Evolutionary conservation across 768 basidiomycete genomes (phyloP).

Genomic region (Collybia nuda): DNA sequence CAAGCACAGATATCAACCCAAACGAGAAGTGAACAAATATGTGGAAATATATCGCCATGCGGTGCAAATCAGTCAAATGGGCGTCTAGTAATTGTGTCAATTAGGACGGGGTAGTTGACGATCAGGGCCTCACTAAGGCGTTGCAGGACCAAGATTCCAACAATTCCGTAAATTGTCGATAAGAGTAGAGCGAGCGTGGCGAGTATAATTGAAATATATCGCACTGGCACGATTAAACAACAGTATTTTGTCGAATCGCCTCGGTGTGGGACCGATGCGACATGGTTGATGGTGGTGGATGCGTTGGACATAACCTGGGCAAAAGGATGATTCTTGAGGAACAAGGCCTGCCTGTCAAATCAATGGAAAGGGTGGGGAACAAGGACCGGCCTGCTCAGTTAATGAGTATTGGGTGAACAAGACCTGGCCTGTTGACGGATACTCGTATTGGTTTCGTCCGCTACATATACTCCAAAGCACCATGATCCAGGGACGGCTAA

Average conservation of each 20-base stretch:
- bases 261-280: background rate
- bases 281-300: background rate
- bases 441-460: too few relatives aligned
- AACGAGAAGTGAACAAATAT: slow-evolving; percentile 14
- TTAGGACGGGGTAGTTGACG: background rate
- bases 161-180: slow-evolving; percentile 7
- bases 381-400: slow-evolving; percentile 14
- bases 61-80: slow-evolving; percentile 15
- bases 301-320: background rate
- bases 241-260: slow-evolving; percentile 9
- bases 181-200: slow-evolving; percentile 7
- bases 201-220: slow-evolving; percentile 4
- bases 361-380: slow-evolving; percentile 1
- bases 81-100: slow-evolving; percentile 3
- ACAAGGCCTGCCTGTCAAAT: slow-evolving; percentile 18
- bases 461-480: too few relatives aligned
- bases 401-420: slow-evolving; percentile 5
- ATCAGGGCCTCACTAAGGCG: slow-evolving; percentile 5
- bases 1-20: slow-evolving; percentile 13
- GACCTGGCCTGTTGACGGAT: slow-evolving; percentile 9
- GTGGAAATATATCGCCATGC: slow-evolving; percentile 17
- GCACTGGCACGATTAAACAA: slow-evolving; percentile 5
- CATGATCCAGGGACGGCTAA: background rate
- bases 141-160: slow-evolving; percentile 9
- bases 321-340: slow-evolving; percentile 5